A percentile compares a stretch with the other conserved stretches of the same genome.
phyloP scores from a whole-genome alignment of 75 land plant genomes.

The Larix kaempferi region DNA sequence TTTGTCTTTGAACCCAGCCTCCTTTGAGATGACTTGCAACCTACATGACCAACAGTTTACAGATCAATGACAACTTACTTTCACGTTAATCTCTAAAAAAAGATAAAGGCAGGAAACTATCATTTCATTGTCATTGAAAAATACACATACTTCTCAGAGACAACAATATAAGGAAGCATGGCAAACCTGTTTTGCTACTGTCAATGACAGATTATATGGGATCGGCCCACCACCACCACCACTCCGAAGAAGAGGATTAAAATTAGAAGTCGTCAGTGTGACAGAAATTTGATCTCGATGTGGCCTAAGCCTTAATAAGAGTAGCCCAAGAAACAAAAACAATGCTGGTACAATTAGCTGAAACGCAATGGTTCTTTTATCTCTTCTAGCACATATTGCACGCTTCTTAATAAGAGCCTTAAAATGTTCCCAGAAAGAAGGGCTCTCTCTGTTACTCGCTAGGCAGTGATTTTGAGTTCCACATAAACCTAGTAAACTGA shows the following conservation, averaged over 20 bases:
- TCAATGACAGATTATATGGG: conserved; percentile 62
- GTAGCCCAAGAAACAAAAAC: conserved; percentile 65
- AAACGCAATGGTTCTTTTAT: conserved; percentile 62
- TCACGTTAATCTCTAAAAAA: background rate
- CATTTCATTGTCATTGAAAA: background rate
- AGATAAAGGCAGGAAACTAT: background rate
- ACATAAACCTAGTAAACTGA: conserved; percentile 26
- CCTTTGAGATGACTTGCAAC: conserved; percentile 59
- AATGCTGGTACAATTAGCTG: conserved; percentile 72
- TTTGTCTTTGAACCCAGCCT: conserved; percentile 64
- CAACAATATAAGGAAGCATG: background rate
- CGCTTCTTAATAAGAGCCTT: conserved; percentile 67
- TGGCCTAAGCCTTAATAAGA: conserved; percentile 58
- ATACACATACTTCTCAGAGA: background rate
- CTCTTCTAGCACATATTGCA: conserved; percentile 56
- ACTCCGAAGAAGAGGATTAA: conserved; percentile 69
- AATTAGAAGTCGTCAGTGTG: conserved; percentile 63
- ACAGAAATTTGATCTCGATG: conserved; percentile 70
- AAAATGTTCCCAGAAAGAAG: conserved; percentile 58
- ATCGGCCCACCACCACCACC: conserved; percentile 86
- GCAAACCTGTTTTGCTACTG: conserved; percentile 53
- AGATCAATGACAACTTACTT: background rate
- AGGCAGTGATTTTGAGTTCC: conserved; percentile 25
- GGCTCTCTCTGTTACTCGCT: conserved; percentile 20
- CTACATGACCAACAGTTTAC: conserved; percentile 23